Conservation (phyloP, 805 yeast species). For the Maudiozyma turicensis region DNA sequence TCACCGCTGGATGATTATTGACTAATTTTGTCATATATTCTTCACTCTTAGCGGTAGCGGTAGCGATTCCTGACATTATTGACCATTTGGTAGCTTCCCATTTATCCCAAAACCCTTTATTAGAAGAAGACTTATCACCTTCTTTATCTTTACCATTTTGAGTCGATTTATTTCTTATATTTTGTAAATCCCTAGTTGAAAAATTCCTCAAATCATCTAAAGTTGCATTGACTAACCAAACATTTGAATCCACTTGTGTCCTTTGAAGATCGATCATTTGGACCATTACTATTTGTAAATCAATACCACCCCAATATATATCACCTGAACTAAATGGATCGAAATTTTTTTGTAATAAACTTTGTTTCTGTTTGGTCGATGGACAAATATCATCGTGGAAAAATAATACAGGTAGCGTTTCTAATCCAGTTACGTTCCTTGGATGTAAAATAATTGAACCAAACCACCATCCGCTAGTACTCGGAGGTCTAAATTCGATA, state of each 20-base stretch:
- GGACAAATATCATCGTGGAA: slow-evolving; percentile 87
- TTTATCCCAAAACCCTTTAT: slow-evolving; percentile 14
- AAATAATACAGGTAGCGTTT: slow-evolving; percentile 71
- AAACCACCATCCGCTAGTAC: slow-evolving; percentile 74
- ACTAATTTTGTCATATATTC: slow-evolving; percentile 16
- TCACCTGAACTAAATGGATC: slow-evolving; percentile 58
- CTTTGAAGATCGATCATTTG: slow-evolving; percentile 52
- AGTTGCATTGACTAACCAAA: slow-evolving; percentile 72
- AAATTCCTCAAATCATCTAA: slow-evolving; percentile 34
- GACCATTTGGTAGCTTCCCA: slow-evolving; percentile 64
- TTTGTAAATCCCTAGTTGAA: slow-evolving; percentile 5
- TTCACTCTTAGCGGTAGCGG: slow-evolving; percentile 42
- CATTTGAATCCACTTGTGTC: slow-evolving; percentile 62
- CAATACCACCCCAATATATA: slow-evolving; percentile 87
- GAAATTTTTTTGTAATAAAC: slow-evolving; percentile 51
- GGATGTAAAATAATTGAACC: slow-evolving; percentile 78
- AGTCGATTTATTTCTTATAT: background rate
- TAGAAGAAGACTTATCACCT: background rate
- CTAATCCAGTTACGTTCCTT: slow-evolving; percentile 33
- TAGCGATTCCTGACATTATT: slow-evolving; percentile 73
- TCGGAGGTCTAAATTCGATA: slow-evolving; percentile 74
- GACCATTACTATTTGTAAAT: slow-evolving; percentile 50
- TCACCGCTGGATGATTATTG: slow-evolving; percentile 23
- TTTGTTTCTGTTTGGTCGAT: slow-evolving; percentile 56
- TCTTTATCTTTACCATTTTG: background rate